These are phyloP conservation scores for Wickerhamomyces tratensis DNA, from an alignment of 805 yeast genomes.

Conservation along the genomic window DNA sequence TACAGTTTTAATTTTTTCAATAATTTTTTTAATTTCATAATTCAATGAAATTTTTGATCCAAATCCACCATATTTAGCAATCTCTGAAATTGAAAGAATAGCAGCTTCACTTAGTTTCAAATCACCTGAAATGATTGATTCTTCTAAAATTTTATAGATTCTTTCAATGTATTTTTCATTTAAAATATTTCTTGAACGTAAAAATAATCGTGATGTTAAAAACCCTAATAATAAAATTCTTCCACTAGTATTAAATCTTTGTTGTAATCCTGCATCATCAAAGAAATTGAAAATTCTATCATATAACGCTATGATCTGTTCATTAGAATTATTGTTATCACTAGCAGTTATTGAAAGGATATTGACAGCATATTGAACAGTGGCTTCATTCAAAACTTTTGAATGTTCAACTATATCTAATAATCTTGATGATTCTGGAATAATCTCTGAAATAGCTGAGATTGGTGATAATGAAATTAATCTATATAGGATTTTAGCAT, in stretches of 20 bases:
- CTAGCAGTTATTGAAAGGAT: constrained; percentile 40
- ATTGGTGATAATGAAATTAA: constrained; percentile 17
- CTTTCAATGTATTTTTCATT: background rate
- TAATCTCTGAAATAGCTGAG: background rate
- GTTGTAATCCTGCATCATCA: constrained; percentile 3
- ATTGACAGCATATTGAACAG: constrained; percentile 29
- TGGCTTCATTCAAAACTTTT: constrained; percentile 11
- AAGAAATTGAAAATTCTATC: constrained; percentile 3
- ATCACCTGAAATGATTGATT: constrained; percentile 5
- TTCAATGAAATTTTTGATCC: constrained; percentile 5
- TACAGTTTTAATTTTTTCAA: constrained; percentile 16
- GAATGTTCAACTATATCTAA: constrained; percentile 12
- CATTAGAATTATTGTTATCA: constrained; percentile 22
- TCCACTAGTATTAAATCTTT: constrained; percentile 6
- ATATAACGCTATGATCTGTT: constrained; percentile 2
- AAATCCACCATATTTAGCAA: constrained; percentile 30
- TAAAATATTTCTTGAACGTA: constrained; percentile 7
- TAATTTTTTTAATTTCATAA: constrained; percentile 13
- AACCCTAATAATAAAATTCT: constrained; percentile 28
- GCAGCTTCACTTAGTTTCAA: constrained; percentile 8
- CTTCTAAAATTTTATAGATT: constrained; percentile 1
- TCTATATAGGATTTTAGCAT: constrained; percentile 24
- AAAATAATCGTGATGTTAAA: constrained; percentile 33
- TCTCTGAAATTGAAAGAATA: constrained; percentile 21
- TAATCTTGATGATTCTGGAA: constrained; percentile 15